Conservation (phyloP, 2,329 filamentous ascomycete species). For the Cytospora schulzeri region DNA sequence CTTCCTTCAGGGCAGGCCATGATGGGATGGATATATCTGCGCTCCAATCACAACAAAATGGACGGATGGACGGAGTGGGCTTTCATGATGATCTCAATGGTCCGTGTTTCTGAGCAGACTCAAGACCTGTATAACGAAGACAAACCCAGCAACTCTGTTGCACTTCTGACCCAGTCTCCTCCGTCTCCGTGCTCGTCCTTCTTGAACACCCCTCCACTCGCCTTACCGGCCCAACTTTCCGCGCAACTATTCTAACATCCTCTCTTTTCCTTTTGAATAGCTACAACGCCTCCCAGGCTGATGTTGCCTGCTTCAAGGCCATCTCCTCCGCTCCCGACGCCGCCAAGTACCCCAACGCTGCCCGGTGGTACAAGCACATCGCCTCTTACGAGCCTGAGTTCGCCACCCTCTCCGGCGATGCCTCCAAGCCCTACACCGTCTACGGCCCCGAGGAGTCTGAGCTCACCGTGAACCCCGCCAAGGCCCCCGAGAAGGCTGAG, state of each 20-base stretch:
- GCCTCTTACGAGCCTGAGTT: slow-evolving; percentile 92
- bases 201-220: not conserved
- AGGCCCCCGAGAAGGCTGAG: slow-evolving; percentile 69
- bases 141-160: slow-evolving; percentile 63
- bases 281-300: slow-evolving; percentile 81
- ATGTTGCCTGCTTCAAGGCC: slow-evolving; percentile 94
- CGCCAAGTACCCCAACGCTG: slow-evolving; percentile 88
- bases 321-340: slow-evolving; percentile 74
- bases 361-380: slow-evolving; percentile 99
- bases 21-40: too few species aligned
- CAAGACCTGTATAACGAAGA: slow-evolving; percentile 81
- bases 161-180: slow-evolving; percentile 61
- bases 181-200: slow-evolving; percentile 3
- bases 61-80: not conserved
- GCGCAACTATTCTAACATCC: slow-evolving; percentile 11
- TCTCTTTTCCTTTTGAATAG: slow-evolving; percentile 36
- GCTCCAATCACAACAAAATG: not conserved
- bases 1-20: not conserved
- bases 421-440: slow-evolving; percentile 82
- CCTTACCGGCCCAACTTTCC: not conserved
- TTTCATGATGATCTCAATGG: slow-evolving; percentile 74
- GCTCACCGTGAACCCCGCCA: slow-evolving; percentile 81
- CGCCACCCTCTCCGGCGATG: slow-evolving; percentile 84
- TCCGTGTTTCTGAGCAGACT: slow-evolving; percentile 85
- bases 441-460: slow-evolving; percentile 86